Percentiles rank a stretch among this genome's conserved stretches.
Conservation (phyloP, 1,284 basidiomycete species). For the Boletellus deceptivus region DNA sequence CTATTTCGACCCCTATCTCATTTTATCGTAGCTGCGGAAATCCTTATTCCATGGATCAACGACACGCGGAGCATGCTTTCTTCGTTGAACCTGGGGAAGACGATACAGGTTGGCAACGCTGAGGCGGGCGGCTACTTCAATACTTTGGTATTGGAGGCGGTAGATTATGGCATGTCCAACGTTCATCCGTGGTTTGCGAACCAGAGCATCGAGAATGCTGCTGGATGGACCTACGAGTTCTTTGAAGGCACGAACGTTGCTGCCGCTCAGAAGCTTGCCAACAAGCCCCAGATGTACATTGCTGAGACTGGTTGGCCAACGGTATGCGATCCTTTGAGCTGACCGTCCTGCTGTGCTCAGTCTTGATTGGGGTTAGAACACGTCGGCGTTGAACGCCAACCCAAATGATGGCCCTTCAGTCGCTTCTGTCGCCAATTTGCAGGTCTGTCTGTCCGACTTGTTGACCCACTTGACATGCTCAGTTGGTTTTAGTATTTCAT, state of each 20-base stretch:
- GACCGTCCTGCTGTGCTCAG: slow-evolving; percentile 3
- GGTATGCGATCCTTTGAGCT: slow-evolving; percentile 37
- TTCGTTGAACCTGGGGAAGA: slow-evolving; percentile 51
- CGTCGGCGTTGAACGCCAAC: slow-evolving; percentile 50
- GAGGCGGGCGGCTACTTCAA: slow-evolving; percentile 92
- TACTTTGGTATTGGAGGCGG: slow-evolving; percentile 57
- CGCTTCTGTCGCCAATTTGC: slow-evolving; percentile 70
- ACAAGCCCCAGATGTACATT: slow-evolving; percentile 38
- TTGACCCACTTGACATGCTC: slow-evolving; percentile 1
- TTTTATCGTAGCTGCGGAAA: slow-evolving; percentile 29
- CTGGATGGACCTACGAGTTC: slow-evolving; percentile 34
- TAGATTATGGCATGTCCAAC: slow-evolving; percentile 79
- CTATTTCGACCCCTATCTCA: slow-evolving; percentile 1
- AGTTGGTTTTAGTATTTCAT: slow-evolving; percentile 58
- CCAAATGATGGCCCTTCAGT: slow-evolving; percentile 62
- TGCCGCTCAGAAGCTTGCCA: slow-evolving; percentile 26
- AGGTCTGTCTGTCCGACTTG: slow-evolving; percentile 37
- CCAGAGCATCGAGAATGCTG: slow-evolving; percentile 62
- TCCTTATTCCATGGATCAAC: slow-evolving; percentile 64
- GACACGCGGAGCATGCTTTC: slow-evolving; percentile 59
- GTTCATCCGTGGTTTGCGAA: slow-evolving; percentile 88
- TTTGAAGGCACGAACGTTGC: slow-evolving; percentile 32
- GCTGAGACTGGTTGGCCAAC: slow-evolving; percentile 83
- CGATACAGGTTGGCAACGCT: slow-evolving; percentile 78
- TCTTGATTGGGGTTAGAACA: slow-evolving; percentile 42